Base-by-base conservation (phyloP, 2,329 filamentous ascomycete species). In the Chrysoporthe deuterocubensis region DNA sequence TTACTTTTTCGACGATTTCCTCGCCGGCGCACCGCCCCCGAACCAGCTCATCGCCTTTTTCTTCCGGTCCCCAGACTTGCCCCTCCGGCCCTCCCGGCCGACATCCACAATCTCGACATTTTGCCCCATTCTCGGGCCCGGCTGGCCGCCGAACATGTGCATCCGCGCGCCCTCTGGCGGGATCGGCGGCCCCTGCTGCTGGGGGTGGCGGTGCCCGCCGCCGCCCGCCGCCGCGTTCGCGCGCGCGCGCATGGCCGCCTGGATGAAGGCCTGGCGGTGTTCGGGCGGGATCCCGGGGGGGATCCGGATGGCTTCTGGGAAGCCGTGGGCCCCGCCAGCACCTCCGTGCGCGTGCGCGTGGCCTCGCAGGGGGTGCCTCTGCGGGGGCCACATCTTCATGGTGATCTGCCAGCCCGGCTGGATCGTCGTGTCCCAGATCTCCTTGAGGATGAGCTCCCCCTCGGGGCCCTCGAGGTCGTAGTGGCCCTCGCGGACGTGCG, bases 401-500 rank as follows among this genome's bases (percentile, higher is more conserved):
- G 81, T 84, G 66, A 85, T 81, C 56, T 85, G 81, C 89, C 89
- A 92, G 76, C 94, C 92, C 1, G 92, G 92, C 77, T 95, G 86
- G 63, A 96, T 83, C 57, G 93, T 90, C 73, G 89, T 92, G 72
- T 94, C 92, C 92, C 92, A 96, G 16, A 95, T 88, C 67, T 89
- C 85, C 6, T 92, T 91, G 52, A 96, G 86, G 73, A 96, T 94
- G 71, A 95, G 94, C 76, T 96, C 91, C 52, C 90, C 90, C 73
- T 93, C 88, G 4, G 92, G 92, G 0, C 91, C 92, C 63, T 93
- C 85, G 54, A 96, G 81, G 76, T 96, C 92, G 77, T 94, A 96
- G 74, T 93, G 91, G 0, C 92, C 92, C 67, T 92, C 86, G 71
- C 89, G 87, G 37, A 96, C 92, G 72, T 93, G 90, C 18, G 89